These are phyloP conservation scores for Peronospora tabacina DNA, from an alignment of 352 stramenopile species.

Conservation along the genomic window DNA sequence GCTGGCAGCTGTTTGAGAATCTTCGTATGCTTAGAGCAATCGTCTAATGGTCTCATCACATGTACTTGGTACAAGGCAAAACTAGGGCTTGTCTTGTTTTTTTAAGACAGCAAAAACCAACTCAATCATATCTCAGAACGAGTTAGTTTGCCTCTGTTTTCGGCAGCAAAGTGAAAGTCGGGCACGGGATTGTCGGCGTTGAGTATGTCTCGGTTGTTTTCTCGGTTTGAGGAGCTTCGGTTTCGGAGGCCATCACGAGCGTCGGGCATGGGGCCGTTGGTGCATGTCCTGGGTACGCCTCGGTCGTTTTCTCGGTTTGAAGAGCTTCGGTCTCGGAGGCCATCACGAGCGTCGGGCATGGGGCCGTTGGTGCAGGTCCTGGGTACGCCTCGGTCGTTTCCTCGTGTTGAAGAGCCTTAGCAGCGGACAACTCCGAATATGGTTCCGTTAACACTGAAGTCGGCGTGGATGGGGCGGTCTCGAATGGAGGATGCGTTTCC, in stretches of 20 bases:
- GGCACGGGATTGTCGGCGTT: background rate
- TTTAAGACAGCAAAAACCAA: no score
- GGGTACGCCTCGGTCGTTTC: conserved; percentile 3
- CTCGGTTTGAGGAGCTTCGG: background rate
- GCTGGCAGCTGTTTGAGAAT: no score
- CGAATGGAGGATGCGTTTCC: conserved; percentile 10
- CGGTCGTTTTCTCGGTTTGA: conserved; percentile 1
- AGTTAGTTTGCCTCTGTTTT: background rate
- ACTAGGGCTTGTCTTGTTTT: no score
- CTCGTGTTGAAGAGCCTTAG: conserved; percentile 2
- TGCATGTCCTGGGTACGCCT: background rate
- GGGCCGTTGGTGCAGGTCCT: conserved; percentile 5
- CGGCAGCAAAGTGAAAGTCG: background rate
- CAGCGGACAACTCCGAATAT: conserved; percentile 8
- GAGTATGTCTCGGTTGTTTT: conserved; percentile 2
- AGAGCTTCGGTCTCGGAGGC: conserved; percentile 4
- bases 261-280: conserved; percentile 13
- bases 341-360: conserved; percentile 13
- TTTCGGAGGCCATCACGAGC: conserved; percentile 10
- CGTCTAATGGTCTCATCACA: no score
- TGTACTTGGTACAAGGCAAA: no score
- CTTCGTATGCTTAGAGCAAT: no score
- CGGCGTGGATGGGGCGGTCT: conserved; percentile 1
- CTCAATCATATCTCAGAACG: no score
- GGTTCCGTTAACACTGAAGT: conserved; percentile 13